Evolutionary conservation across 2,329 filamentous ascomycete species (phyloP).

Genomic region (Pyrenochaeta sp.): DNA sequence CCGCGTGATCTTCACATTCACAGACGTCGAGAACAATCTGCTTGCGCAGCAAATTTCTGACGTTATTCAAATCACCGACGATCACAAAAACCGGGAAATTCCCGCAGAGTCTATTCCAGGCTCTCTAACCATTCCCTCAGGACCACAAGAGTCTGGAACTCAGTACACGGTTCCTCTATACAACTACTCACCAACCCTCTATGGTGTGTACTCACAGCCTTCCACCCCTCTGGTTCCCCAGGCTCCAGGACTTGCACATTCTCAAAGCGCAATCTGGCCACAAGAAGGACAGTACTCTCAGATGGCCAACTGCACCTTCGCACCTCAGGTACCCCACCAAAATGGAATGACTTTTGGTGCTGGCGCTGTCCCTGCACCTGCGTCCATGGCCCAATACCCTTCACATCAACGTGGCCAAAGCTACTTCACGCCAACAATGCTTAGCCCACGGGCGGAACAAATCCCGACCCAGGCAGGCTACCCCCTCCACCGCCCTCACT

Average conservation of each 20-base stretch:
- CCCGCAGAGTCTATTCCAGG: constrained; percentile 30
- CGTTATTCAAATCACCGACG: constrained; percentile 97
- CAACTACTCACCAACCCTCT: constrained; percentile 31
- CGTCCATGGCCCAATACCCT: constrained; percentile 18
- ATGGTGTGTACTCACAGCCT: constrained; percentile 38
- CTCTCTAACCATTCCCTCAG: constrained; percentile 27
- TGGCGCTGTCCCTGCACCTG: constrained; percentile 12
- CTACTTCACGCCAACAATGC: constrained; percentile 29
- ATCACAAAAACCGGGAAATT: constrained; percentile 76
- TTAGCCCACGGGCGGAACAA: constrained; percentile 31
- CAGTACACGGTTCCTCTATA: constrained; percentile 28
- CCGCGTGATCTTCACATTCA: constrained; percentile 91
- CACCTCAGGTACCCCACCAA: constrained; percentile 18
- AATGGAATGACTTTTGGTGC: constrained; percentile 18
- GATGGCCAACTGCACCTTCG: constrained; percentile 13
- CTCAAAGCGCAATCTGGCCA: constrained; percentile 29
- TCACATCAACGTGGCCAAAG: constrained; percentile 31
- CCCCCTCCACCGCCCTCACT: constrained; percentile 33
- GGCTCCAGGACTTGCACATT: constrained; percentile 28
- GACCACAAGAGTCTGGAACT: constrained; percentile 17
- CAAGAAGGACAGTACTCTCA: constrained; percentile 23
- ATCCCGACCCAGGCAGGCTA: constrained; percentile 21
- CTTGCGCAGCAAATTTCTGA: constrained; percentile 78
- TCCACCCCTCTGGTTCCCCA: constrained; percentile 33
- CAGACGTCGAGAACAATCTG: constrained; percentile 77